Base-by-base conservation (phyloP, 1,284 basidiomycete species). In the Volvariella volvacea region DNA sequence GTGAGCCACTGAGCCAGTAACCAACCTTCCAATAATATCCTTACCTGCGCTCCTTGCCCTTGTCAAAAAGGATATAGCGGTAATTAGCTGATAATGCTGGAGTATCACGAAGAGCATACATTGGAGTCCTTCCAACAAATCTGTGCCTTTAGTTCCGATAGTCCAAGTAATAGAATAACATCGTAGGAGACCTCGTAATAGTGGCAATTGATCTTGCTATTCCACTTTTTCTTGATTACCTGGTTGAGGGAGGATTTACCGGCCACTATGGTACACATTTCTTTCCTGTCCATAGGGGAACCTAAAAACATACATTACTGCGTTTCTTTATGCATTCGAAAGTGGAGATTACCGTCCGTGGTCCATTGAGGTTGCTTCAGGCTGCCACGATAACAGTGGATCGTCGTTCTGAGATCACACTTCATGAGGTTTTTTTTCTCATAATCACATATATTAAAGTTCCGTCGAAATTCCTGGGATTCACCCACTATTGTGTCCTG, bases 91-190 rank as follows among this genome's bases (percentile, higher is more conserved):
- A n/a, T n/a, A n/a, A n/a, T n/a, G n/a, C n/a, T n/a, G n/a, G n/a
- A n/a, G n/a, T n/a, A n/a, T n/a, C n/a, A n/a, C n/a, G n/a, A n/a
- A 40, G 14, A 4, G 46, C 53, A 16, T 44, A 61, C 62, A 38
- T 58, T 50, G n/a, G n/a, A n/a, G 33, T 60, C 59, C 30, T 43
- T 51, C 60, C 61, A 64, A 9, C 50, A 50, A 38, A 63, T 47
- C 42, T 61, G 57, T 1, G 61, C 62, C 40, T 61, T 58, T 38
- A 65, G 45, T 43, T 65, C 63, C 8, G 61, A 62, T 3, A 68
- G 51, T 1, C 76, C 76, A 44, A 74, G 74, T 31, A 64, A 58
- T 22, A 78, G 55, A 28, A 77, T 58, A 37, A 78, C 59, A 14
- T 69, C 63, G 46, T 60, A 73, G 4, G 58, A 43, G 22, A 66